A percentile compares a stretch with the other conserved stretches of the same genome.
Evolutionary conservation across 2,329 filamentous ascomycete genomes (phyloP).

Genomic region (Nemania diffusa): DNA sequence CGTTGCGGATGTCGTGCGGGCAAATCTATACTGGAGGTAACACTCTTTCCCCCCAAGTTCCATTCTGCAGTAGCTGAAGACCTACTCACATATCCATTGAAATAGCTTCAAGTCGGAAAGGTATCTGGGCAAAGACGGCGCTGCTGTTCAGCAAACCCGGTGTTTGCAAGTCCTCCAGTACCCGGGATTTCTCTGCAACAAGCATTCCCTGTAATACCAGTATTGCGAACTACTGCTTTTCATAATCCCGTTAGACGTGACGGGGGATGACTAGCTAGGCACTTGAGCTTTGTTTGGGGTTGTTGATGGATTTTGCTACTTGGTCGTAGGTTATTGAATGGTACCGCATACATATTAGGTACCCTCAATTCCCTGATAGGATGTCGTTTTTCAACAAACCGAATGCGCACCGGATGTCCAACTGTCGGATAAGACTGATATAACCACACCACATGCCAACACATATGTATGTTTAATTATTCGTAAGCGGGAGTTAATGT

Average conservation of each 20-base stretch:
- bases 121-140: constrained; percentile 26
- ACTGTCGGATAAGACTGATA: no score
- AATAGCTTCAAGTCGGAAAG: constrained; percentile 27
- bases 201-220: neutral
- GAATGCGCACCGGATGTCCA: no score
- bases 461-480: no score
- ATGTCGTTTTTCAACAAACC: no score
- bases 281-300: no score
- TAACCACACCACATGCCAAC: no score
- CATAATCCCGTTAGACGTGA: neutral
- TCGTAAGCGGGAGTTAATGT: no score
- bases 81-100: neutral
- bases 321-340: no score
- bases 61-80: no score
- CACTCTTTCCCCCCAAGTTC: neutral
- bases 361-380: no score
- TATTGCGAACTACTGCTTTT: neutral
- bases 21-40: constrained; percentile 36
- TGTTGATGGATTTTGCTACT: no score
- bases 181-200: constrained; percentile 1
- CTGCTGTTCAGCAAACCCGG: constrained; percentile 16
- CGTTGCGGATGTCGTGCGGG: constrained; percentile 23
- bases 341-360: no score
- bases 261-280: neutral
- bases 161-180: constrained; percentile 17